Conservation (phyloP, 2,329 filamentous ascomycete genomes). For the Cercospora zeina region DNA sequence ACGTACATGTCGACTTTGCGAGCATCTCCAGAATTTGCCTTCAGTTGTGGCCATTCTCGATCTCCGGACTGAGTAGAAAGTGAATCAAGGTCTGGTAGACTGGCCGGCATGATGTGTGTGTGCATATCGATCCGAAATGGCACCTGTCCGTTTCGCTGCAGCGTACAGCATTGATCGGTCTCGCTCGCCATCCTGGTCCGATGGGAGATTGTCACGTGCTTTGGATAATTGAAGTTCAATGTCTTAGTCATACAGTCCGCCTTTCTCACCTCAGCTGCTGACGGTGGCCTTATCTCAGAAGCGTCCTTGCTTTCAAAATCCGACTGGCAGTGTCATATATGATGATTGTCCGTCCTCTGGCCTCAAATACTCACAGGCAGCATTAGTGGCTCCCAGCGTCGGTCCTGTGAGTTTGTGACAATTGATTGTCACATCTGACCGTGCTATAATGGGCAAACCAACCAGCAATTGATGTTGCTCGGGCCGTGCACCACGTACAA, state of each 20-base stretch:
- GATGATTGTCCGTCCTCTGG: background rate
- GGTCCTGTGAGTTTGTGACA: background rate
- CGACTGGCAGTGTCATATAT: background rate
- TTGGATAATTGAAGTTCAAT: background rate
- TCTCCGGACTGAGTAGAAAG: background rate
- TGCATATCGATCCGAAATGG: slow-evolving; percentile 21
- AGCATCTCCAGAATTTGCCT: slow-evolving; percentile 8
- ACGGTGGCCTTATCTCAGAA: background rate
- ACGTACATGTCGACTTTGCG: slow-evolving; percentile 21
- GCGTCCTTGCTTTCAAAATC: background rate
- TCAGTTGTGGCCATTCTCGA: slow-evolving; percentile 18
- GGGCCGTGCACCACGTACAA: slow-evolving; percentile 1
- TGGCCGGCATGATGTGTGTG: slow-evolving; percentile 21
- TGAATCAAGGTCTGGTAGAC: slow-evolving; percentile 12
- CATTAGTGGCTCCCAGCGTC: too few relatives aligned
- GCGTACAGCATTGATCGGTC: slow-evolving; percentile 2
- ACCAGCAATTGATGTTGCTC: background rate
- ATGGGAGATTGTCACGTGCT: background rate
- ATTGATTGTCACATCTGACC: background rate
- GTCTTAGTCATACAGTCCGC: background rate
- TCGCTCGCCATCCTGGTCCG: background rate
- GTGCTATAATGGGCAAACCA: background rate
- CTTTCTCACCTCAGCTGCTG: background rate
- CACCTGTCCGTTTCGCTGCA: background rate
- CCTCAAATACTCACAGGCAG: too few relatives aligned